phyloP scores from a whole-genome alignment of 176 grass and related monocot species.

The Leersia perrieri region DNA sequence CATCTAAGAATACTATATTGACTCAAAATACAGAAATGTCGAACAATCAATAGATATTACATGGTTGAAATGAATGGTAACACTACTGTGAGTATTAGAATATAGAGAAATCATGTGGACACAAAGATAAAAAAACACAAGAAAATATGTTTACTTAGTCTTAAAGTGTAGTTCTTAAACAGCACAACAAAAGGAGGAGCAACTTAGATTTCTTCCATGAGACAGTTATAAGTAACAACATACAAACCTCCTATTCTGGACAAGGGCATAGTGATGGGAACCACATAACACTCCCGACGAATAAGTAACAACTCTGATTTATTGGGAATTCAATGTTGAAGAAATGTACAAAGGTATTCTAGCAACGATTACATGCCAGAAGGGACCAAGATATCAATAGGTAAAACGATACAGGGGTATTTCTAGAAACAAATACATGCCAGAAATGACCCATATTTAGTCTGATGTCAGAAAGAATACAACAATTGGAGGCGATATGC shows the following conservation, averaged over 20 bases:
- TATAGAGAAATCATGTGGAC: background rate
- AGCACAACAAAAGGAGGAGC: background rate
- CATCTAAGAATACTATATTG: background rate
- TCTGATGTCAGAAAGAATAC: conserved; percentile 42
- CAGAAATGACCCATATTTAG: conserved; percentile 27
- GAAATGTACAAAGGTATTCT: conserved; percentile 42
- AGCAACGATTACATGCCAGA: conserved; percentile 56
- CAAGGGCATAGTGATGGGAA: background rate
- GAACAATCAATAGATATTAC: background rate
- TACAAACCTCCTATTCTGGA: background rate
- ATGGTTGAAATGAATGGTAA: background rate
- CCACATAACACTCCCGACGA: background rate
- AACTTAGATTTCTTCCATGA: background rate
- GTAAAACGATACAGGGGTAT: conserved; percentile 37
- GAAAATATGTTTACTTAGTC: background rate
- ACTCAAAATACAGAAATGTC: background rate
- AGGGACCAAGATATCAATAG: conserved; percentile 29
- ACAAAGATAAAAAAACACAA: background rate
- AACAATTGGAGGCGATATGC: conserved; percentile 52
- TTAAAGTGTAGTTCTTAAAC: background rate
- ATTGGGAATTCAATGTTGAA: conserved; percentile 34
- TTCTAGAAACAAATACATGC: conserved; percentile 39
- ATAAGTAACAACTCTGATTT: conserved; percentile 33
- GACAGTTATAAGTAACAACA: background rate
- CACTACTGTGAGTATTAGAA: background rate